A percentile compares a stretch with the other conserved stretches of the same genome.
These are phyloP conservation scores for Nasturtium officinale DNA, from an alignment of 345 rosid genomes.

Conservation along the genomic window DNA sequence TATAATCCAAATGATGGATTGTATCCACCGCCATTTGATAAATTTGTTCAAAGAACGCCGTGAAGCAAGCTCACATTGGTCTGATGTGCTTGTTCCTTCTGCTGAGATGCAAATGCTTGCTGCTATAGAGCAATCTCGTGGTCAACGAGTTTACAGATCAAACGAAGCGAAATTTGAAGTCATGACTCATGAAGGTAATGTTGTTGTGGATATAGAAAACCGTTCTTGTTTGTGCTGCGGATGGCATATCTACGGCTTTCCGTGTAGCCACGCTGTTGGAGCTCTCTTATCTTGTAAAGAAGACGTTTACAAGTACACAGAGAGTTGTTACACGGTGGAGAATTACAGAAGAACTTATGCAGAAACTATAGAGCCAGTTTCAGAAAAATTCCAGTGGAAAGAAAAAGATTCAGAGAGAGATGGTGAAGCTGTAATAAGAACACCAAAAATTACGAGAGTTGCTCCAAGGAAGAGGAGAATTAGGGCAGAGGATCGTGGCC, in stretches of 20 bases:
- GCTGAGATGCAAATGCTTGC: constrained; percentile 69
- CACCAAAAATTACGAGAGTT: constrained; percentile 66
- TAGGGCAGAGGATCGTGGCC: constrained; percentile 62
- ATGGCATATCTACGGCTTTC: constrained; percentile 78
- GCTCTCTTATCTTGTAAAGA: constrained; percentile 82
- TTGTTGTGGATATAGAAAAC: constrained; percentile 66
- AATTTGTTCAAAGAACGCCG: constrained; percentile 77
- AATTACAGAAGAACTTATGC: constrained; percentile 77
- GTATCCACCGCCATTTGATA: constrained; percentile 76
- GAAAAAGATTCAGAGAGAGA: constrained; percentile 45
- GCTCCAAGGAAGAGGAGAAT: constrained; percentile 68
- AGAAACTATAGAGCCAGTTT: constrained; percentile 77
- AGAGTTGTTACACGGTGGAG: constrained; percentile 80
- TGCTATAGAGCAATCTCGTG: constrained; percentile 64
- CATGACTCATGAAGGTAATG: constrained; percentile 62
- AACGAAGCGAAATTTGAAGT: constrained; percentile 78
- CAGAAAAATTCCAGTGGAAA: constrained; percentile 75
- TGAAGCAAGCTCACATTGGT: constrained; percentile 75
- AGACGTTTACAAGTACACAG: constrained; percentile 68
- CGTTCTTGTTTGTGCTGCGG: constrained; percentile 76
- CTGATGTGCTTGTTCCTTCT: constrained; percentile 77
- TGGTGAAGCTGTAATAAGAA: constrained; percentile 51
- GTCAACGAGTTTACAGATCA: constrained; percentile 74
- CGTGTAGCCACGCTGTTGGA: constrained; percentile 84
- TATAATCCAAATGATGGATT: constrained; percentile 89